Base-by-base conservation (phyloP, 2,329 filamentous ascomycete genomes). In the Claviceps sp. region DNA sequence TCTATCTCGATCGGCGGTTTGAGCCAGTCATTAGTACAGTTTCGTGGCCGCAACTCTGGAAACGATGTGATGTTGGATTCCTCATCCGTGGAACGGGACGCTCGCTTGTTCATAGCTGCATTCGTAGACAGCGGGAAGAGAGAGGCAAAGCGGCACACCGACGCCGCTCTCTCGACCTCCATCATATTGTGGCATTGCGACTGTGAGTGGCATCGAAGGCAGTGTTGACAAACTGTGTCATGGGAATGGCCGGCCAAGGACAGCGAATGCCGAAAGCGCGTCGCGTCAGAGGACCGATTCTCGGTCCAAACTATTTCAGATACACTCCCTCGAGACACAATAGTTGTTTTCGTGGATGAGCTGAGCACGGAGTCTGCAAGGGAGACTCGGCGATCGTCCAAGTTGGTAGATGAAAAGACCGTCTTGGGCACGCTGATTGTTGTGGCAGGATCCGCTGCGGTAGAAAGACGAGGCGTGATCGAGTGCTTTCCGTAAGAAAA, bases 61-160 rank as follows among this genome's bases (percentile, higher is more conserved):
- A 69, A 70, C 9, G 63, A 68, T 2, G 60, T 64, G 5, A 68
- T 65, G n/a, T 58, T 58, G 17, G 59, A 58, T 6, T 56, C 55
- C 36, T 57, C 52, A 26, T 55, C 59, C 4, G 56, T 50, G 2
- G 54, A 54, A 14, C 51, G 48, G 36, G 23, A 43, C 9, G 43
- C 34, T 17, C 48, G 36, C 51, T 53, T 43, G n/a, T 16, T n/a
- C 26, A 37, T 26, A 7, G 20, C n/a, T 17, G 14, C 2, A 37
- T 26, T 23, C 16, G 43, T 45, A 7, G 46, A 47, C 8, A 14
- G 17, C 14, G 46, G 40, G 14, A 52, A 47, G n/a, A 53, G 43
- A 2, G 47, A 50, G 16, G 23, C 46, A 20, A 52, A 42, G n/a
- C 39, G 43, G 37, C 23, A 37, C 9, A 36, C 13, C 22, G 47